Conservation (phyloP, 192 early-diverging fungal species). For the Chytriomyces sp. region DNA sequence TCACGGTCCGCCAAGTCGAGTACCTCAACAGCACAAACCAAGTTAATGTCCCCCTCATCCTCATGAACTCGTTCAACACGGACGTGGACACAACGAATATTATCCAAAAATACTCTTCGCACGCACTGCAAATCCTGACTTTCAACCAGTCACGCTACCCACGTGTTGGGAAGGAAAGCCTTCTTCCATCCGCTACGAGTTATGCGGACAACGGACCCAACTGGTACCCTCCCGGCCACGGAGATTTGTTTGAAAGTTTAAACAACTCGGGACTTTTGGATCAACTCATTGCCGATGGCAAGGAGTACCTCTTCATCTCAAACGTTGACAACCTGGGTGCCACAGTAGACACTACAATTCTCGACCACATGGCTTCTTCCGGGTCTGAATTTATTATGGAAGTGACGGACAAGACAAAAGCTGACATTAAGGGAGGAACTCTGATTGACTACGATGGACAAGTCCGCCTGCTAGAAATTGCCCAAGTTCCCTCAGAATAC, state of each 20-base stretch:
- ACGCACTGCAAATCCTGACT: constrained; percentile 91
- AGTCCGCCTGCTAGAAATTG: constrained; percentile 94
- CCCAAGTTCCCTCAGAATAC: constrained; percentile 96
- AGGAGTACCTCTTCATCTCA: constrained; percentile 98
- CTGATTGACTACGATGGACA: constrained; percentile 95
- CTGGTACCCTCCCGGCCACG: constrained; percentile 96
- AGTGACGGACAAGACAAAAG: constrained; percentile 99
- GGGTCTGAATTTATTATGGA: constrained; percentile 98
- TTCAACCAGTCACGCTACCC: constrained; percentile 98
- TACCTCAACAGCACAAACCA: constrained; percentile 88
- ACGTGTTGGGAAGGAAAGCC: constrained; percentile 89
- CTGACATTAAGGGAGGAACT: constrained; percentile 99
- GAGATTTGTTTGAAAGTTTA: constrained; percentile 95
- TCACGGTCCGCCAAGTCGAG: constrained; percentile 99
- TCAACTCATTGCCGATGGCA: constrained; percentile 86
- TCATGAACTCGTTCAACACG: constrained; percentile 99
- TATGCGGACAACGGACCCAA: constrained; percentile 61
- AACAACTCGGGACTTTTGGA: constrained; percentile 93
- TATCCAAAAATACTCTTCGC: constrained; percentile 95
- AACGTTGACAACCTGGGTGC: constrained; percentile 99
- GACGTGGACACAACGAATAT: constrained; percentile 96
- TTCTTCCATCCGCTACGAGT: constrained; percentile 79
- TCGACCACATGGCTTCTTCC: constrained; percentile 87
- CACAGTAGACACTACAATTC: constrained; percentile 90
- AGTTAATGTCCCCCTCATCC: constrained; percentile 93